phyloP scores from a whole-genome alignment of 2,329 filamentous ascomycete species.

The Podosphaera xanthii region DNA sequence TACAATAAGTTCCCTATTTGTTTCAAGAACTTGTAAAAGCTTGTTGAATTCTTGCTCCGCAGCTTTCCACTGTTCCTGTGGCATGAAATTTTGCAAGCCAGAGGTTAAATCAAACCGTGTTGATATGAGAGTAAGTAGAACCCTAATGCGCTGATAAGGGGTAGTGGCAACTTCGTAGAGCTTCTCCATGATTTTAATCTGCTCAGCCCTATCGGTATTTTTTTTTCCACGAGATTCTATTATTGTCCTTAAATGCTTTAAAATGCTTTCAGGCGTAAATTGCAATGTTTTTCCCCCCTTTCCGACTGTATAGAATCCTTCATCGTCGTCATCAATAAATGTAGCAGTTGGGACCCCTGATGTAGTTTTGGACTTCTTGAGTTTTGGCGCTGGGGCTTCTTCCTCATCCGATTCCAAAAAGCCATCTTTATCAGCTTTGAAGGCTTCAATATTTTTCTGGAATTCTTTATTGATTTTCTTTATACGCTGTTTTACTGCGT shows the following conservation, averaged over 20 bases:
- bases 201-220: constrained; percentile 86
- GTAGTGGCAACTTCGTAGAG: constrained; percentile 69
- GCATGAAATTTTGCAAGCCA: constrained; percentile 62
- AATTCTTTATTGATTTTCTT: constrained; percentile 98
- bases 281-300: constrained; percentile 72
- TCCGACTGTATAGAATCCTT: constrained; percentile 74
- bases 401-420: constrained; percentile 77
- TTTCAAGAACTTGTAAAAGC: constrained; percentile 58
- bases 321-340: constrained; percentile 38
- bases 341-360: constrained; percentile 27
- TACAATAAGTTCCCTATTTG: constrained; percentile 60
- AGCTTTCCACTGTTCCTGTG: constrained; percentile 88
- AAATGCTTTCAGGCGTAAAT: constrained; percentile 92
- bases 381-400: constrained; percentile 28
- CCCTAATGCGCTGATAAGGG: constrained; percentile 83
- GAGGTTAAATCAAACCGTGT: constrained; percentile 84
- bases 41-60: constrained; percentile 68
- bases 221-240: constrained; percentile 95
- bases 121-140: constrained; percentile 76
- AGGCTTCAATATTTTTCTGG: constrained; percentile 66
- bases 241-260: constrained; percentile 86
- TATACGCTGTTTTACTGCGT: constrained; percentile 93
- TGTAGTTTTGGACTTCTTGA: constrained; percentile 28
- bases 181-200: constrained; percentile 96
- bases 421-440: constrained; percentile 60